phyloP scores from a whole-genome alignment of 2,329 filamentous ascomycete species.

The Zymoseptoria crescenta region DNA sequence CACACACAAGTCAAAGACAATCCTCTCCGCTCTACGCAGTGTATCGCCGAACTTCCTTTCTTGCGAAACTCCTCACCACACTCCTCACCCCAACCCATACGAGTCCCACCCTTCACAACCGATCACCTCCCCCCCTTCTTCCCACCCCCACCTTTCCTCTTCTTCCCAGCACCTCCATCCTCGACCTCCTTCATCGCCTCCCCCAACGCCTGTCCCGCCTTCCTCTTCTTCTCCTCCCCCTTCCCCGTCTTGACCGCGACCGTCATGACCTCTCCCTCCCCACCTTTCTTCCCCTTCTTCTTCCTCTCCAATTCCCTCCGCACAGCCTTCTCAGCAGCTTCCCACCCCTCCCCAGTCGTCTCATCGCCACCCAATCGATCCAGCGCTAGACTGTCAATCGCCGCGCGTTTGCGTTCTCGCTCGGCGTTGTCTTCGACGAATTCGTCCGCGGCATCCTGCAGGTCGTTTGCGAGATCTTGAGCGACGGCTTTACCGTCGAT shows the following conservation, averaged over 20 bases:
- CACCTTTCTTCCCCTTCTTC: constrained; percentile 45
- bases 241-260: constrained; percentile 56
- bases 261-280: constrained; percentile 34
- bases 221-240: constrained; percentile 26
- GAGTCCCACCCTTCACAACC: too few species aligned
- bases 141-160: constrained; percentile 18
- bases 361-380: constrained; percentile 63
- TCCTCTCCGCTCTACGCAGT: too few species aligned
- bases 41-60: too few species aligned
- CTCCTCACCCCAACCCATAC: too few species aligned
- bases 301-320: constrained; percentile 37
- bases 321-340: constrained; percentile 67
- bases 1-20: too few species aligned
- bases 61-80: too few species aligned
- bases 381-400: constrained; percentile 84
- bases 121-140: constrained; percentile 8
- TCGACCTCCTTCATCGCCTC: constrained; percentile 31
- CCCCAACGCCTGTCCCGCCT: constrained; percentile 30
- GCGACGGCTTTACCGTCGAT: constrained; percentile 43
- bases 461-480: constrained; percentile 66
- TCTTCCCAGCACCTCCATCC: constrained; percentile 24
- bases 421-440: constrained; percentile 52
- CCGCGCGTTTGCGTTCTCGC: constrained; percentile 70
- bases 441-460: constrained; percentile 75
- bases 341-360: constrained; percentile 45